Evolutionary conservation across 129 eudicot genomes (phyloP).

Genomic region (Arctium minus): DNA sequence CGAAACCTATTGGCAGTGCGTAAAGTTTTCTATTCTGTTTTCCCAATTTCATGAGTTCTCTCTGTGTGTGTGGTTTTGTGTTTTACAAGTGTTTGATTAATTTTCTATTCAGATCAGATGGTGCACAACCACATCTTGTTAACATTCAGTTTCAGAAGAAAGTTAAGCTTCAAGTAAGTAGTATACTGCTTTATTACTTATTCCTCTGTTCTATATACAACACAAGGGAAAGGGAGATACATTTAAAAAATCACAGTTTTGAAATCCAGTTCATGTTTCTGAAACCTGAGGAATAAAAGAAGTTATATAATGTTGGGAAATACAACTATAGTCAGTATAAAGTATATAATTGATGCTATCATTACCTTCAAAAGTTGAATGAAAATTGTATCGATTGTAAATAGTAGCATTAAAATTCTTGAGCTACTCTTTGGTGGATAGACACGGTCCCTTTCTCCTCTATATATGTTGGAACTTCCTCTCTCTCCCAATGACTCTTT

Average conservation of each 20-base stretch:
- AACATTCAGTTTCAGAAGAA: constrained; percentile 94
- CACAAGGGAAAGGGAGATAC: too few relatives aligned
- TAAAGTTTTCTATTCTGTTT: background rate
- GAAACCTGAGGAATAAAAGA: background rate
- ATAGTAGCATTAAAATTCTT: background rate
- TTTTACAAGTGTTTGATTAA: constrained; percentile 11
- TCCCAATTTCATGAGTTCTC: background rate
- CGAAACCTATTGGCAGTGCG: constrained; percentile 94
- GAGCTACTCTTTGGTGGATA: background rate
- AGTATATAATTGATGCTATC: background rate
- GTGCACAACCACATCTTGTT: constrained; percentile 93
- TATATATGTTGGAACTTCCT: too few relatives aligned
- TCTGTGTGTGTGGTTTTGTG: background rate
- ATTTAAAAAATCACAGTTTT: too few relatives aligned
- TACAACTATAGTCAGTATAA: too few relatives aligned
- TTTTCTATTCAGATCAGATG: constrained; percentile 67
- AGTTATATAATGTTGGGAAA: background rate
- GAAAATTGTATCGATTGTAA: background rate
- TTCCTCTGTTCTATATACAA: background rate
- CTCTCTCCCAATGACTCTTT: too few relatives aligned
- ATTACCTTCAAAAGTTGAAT: too few relatives aligned
- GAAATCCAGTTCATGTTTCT: too few relatives aligned
- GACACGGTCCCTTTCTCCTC: too few relatives aligned
- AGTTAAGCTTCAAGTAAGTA: constrained; percentile 73
- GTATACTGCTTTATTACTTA: background rate